phyloP scores from a whole-genome alignment of 1,284 basidiomycete species.

The Puccinia horiana region DNA sequence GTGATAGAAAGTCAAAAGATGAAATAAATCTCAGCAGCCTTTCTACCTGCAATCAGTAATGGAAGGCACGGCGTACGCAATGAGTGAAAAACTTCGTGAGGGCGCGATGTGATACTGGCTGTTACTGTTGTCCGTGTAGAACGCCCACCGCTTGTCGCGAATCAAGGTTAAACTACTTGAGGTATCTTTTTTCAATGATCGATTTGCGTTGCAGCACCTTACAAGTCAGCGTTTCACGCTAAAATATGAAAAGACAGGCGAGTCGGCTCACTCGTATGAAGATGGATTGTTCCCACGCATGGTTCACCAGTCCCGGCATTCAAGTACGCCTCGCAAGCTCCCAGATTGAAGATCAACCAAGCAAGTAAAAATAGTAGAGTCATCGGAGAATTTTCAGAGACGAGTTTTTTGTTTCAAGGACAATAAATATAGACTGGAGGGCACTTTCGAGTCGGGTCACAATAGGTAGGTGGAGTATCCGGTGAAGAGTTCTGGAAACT shows the following conservation, averaged over 20 bases:
- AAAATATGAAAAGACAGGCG: background rate
- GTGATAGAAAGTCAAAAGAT: background rate
- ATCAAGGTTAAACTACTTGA: conserved; percentile 32
- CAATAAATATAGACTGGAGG: background rate
- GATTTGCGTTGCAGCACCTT: background rate
- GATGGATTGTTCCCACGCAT: conserved; percentile 30
- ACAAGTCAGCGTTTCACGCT: background rate
- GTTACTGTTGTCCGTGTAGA: conserved; percentile 29
- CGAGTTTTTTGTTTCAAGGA: background rate
- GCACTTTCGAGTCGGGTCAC: background rate
- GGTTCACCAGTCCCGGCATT: conserved; percentile 19
- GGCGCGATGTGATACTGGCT: conserved; percentile 32
- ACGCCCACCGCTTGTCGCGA: conserved; percentile 32
- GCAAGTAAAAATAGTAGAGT: background rate
- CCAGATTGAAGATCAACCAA: conserved; percentile 15
- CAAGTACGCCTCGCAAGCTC: conserved; percentile 27
- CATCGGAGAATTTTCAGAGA: background rate
- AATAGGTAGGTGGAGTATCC: background rate
- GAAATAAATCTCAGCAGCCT: background rate
- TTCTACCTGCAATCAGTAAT: background rate
- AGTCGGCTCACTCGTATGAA: conserved; percentile 21
- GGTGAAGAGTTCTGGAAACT: background rate
- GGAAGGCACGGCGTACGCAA: conserved; percentile 14
- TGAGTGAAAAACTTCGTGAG: conserved; percentile 32
- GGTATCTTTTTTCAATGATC: background rate